Evolutionary conservation across 768 basidiomycete genomes (phyloP).

Genomic region (Calocybe indica): DNA sequence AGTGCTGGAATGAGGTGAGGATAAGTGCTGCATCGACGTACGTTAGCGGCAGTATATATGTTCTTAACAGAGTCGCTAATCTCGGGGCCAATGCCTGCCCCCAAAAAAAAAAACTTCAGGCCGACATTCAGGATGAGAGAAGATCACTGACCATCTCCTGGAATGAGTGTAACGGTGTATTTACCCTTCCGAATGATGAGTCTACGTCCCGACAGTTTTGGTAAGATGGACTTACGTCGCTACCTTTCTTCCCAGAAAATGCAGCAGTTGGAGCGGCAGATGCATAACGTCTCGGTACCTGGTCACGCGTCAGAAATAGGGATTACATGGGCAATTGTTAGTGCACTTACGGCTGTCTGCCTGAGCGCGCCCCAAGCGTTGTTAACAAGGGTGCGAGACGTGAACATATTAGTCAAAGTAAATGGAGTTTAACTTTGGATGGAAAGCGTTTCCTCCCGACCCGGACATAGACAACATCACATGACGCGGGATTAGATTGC

Average conservation of each 20-base stretch:
- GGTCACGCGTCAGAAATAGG: conserved; percentile 5
- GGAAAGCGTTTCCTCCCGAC: conserved; percentile 14
- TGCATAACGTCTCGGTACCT: conserved; percentile 49
- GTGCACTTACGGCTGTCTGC: conserved; percentile 39
- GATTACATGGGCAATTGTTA: background rate
- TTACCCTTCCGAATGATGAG: conserved; percentile 62
- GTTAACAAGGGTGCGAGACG: conserved; percentile 47
- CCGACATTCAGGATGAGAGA: conserved; percentile 2
- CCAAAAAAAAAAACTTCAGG: conserved; percentile 7
- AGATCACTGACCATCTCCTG: conserved; percentile 77
- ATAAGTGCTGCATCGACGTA: conserved; percentile 21
- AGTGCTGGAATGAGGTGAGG: background rate
- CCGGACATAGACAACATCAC: conserved; percentile 9
- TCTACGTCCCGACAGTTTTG: background rate
- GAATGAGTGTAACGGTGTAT: conserved; percentile 93
- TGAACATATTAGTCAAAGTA: conserved; percentile 44
- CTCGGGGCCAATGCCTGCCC: conserved; percentile 93
- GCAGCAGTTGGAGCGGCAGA: conserved; percentile 80
- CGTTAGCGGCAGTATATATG: conserved; percentile 87
- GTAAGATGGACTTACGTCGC: conserved; percentile 55
- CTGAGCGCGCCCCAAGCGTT: conserved; percentile 47
- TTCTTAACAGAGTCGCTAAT: conserved; percentile 94
- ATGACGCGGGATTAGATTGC: conserved; percentile 8
- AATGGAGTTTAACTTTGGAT: conserved; percentile 8
- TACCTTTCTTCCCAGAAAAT: conserved; percentile 85